Base-by-base conservation (phyloP, 768 basidiomycete species). In the Leccinum subtestaceum region DNA sequence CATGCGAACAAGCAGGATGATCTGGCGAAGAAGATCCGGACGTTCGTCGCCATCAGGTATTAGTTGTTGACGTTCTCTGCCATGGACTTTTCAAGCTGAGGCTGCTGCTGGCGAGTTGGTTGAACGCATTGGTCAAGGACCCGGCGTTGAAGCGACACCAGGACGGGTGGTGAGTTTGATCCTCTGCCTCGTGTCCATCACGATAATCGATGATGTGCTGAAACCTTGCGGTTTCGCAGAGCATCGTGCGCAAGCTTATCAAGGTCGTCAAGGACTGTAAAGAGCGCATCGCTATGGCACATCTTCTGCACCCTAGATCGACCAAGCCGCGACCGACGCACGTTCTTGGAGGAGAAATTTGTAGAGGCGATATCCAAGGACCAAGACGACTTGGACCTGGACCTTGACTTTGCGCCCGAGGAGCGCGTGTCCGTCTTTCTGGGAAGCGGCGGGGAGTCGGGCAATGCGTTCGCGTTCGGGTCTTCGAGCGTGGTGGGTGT, bases 1-100 rank as follows among this genome's bases (percentile, higher is more conserved):
- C 21, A 21, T 21, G 21, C 21, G 21, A 21, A 2, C 21, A 21
- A 21, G 21, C 21, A 2, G 21, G 93, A 93, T 66, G 88, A 91
- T 61, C 81, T 81, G 55, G 82, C 87, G 34, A 80, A 86, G 56
- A 81, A 87, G 53, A 86, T 95, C 55, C 80, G 95, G 67, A 95
- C 94, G 11, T 95, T 93, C 70, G 89, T 93, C 32, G 91, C 93
- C 5, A 85, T 95, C 56, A 83, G 92, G 46, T 93, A 93, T 68
- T 97, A 95, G 94, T 71, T 95, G 47, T 75, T 92, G 67, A 93
- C 92, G 7, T 95, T 95, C 72, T 96, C 95, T 72, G 81, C 81
- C 52, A 88, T 91, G 63, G 94, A 96, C 70, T 96, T 95, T 67
- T 89, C 46, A 1, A 21, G 65, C 73, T 96, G 67, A 80, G 94